Conservation (phyloP, 257 asterid genomes). For the Verbena officinalis region DNA sequence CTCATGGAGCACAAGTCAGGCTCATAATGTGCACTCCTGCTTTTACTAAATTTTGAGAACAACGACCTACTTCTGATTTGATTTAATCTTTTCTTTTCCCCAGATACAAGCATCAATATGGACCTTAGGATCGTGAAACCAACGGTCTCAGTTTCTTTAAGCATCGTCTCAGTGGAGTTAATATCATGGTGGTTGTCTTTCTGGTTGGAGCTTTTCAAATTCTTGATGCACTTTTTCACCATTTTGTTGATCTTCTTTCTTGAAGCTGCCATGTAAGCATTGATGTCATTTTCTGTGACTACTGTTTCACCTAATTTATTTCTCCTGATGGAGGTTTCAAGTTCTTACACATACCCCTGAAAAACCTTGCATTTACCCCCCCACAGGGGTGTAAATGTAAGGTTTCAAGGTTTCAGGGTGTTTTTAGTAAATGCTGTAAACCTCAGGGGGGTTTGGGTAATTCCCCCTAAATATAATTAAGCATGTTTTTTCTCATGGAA, state of each 20-base stretch:
- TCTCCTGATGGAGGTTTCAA: constrained; percentile 42
- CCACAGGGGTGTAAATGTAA: too few species aligned
- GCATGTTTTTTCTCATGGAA: too few species aligned
- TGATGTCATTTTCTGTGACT: constrained; percentile 14
- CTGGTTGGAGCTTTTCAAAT: constrained; percentile 26
- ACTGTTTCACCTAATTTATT: constrained; percentile 19
- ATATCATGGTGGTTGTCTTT: background rate
- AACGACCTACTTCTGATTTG: constrained; percentile 34
- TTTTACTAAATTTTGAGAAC: constrained; percentile 35
- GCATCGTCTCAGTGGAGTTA: background rate
- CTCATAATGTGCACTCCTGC: constrained; percentile 6
- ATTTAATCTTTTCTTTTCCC: constrained; percentile 24
- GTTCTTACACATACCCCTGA: too few species aligned
- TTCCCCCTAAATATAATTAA: too few species aligned
- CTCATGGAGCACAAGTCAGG: constrained; percentile 14
- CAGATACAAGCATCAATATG: constrained; percentile 15
- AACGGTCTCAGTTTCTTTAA: constrained; percentile 34
- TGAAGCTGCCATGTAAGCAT: constrained; percentile 26
- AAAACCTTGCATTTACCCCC: too few species aligned
- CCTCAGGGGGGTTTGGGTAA: too few species aligned
- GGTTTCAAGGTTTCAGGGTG: too few species aligned
- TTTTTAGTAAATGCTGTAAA: too few species aligned
- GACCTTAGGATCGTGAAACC: constrained; percentile 23
- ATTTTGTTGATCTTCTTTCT: constrained; percentile 37
- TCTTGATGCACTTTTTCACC: constrained; percentile 30